Evolutionary conservation across 2,329 filamentous ascomycete species (phyloP).

Genomic region (Botrytis fabae): DNA sequence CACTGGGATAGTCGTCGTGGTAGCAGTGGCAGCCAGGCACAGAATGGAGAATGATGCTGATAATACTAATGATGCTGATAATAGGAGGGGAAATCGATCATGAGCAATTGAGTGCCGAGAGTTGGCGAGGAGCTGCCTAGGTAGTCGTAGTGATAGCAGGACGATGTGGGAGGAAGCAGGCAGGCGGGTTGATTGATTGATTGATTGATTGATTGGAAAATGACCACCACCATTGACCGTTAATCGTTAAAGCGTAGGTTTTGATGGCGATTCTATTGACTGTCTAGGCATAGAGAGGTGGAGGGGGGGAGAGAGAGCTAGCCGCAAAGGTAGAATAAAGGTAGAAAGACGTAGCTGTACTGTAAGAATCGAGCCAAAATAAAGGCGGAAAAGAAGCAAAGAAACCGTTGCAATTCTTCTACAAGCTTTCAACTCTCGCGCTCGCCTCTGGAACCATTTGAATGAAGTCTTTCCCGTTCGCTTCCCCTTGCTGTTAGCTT

Average conservation of each 20-base stretch:
- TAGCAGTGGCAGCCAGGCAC: no score
- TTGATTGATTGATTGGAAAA: neutral
- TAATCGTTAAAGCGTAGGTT: no score
- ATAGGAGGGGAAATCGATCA: neutral
- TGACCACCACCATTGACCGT: neutral
- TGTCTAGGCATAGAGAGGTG: neutral
- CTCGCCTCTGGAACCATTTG: neutral
- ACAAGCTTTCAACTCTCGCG: neutral
- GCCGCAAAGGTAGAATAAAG: no score
- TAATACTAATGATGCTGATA: neutral
- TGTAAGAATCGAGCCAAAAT: no score
- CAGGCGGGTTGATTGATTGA: no score
- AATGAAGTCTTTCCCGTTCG: neutral
- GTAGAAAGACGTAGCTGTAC: no score
- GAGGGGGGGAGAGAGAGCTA: neutral
- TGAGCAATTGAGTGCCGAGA: neutral
- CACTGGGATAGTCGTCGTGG: no score
- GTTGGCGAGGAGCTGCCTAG: neutral
- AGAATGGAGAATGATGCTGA: neutral
- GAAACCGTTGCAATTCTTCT: neutral
- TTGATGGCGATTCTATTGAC: neutral
- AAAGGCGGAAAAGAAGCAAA: no score
- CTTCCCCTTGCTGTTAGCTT: neutral
- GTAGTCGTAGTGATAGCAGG: neutral
- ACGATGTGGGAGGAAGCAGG: no score